Base-by-base conservation (phyloP, 23 red algal genomes). In the Cyanidiococcus yangmingshanensis region DNA sequence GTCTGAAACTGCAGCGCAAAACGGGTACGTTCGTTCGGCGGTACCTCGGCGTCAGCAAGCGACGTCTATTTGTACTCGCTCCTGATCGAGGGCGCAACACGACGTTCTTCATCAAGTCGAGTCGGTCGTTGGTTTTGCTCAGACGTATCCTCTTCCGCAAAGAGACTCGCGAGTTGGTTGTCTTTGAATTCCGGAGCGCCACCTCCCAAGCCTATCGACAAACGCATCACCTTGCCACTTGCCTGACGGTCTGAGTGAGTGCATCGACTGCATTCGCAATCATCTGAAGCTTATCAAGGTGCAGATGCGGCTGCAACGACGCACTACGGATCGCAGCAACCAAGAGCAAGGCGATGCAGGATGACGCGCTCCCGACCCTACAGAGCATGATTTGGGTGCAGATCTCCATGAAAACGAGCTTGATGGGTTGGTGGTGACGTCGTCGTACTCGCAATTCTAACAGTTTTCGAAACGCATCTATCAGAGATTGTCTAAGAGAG, bases 1-100 rank as follows among this genome's bases (percentile, higher is more conserved):
- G 63, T 71, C 63, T 71, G 63, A 71, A 71, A 30, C 32, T 71
- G 21, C 63, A 71, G 63, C 63, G 63, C 63, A 71, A 71, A 35
- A 71, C 16, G 16, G 32, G 32, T 29, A 29, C 27, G 7, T 71
- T 71, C 63, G 63, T 71, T 12, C 15, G 32, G 7, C 63, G 63
- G 12, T 71, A 71, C 27, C 63, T 71, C 16, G 63, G 63, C 16
- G 27, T 71, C 3, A 71, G 16, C 21, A 25, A 29, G 27, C 27
- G 63, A 17, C n/a, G n/a, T 7, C 27, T 71, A 2, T 71, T 71
- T 29, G 63, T 71, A 29, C 32, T 71, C 7, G 63, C 63, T 12
- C 63, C 63, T 25, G 63, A 71, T 71, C 63, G 63, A 25, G 63
- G 16, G 7, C 63, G 63, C 63, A 71, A 71, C 63, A 71, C 63